Conservation (phyloP, 1,284 basidiomycete species). For the Dichomitus squalens region DNA sequence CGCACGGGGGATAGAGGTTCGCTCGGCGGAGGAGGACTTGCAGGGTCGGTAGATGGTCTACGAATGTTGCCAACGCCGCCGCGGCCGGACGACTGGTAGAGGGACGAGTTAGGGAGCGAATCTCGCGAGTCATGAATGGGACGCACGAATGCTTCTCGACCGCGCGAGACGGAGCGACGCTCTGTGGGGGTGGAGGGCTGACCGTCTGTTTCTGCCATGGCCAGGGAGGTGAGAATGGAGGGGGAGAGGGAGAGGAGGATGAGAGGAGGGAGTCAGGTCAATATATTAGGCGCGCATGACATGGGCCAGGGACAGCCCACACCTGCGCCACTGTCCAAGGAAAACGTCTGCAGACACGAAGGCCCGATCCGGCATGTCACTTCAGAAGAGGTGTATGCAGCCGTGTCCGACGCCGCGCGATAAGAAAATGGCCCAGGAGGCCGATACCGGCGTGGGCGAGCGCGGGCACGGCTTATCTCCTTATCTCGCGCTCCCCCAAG, state of each 20-base stretch:
- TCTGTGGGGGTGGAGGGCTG: constrained; percentile 13
- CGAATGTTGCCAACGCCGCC: constrained; percentile 73
- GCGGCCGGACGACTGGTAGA: constrained; percentile 57
- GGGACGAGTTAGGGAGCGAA: neutral
- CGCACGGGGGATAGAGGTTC: constrained; percentile 40
- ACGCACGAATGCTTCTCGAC: constrained; percentile 33
- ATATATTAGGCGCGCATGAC: constrained; percentile 1
- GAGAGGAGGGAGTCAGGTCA: neutral
- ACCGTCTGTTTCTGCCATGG: constrained; percentile 1
- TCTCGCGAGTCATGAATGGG: neutral
- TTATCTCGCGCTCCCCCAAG: constrained; percentile 19
- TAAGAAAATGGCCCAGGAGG: neutral
- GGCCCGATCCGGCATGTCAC: too few species aligned
- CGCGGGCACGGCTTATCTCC: constrained; percentile 12
- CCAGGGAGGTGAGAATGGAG: neutral
- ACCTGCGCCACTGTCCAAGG: too few species aligned
- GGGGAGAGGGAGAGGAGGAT: neutral
- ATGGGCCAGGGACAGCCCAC: neutral
- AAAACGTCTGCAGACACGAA: too few species aligned
- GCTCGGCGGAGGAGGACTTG: constrained; percentile 37
- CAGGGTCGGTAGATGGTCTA: constrained; percentile 42
- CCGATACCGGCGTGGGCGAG: neutral
- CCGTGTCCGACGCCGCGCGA: neutral
- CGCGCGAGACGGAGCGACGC: constrained; percentile 33
- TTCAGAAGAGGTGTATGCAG: neutral